Base-by-base conservation (phyloP, 2,329 filamentous ascomycete genomes). In the Lasiodiplodia theobromae region DNA sequence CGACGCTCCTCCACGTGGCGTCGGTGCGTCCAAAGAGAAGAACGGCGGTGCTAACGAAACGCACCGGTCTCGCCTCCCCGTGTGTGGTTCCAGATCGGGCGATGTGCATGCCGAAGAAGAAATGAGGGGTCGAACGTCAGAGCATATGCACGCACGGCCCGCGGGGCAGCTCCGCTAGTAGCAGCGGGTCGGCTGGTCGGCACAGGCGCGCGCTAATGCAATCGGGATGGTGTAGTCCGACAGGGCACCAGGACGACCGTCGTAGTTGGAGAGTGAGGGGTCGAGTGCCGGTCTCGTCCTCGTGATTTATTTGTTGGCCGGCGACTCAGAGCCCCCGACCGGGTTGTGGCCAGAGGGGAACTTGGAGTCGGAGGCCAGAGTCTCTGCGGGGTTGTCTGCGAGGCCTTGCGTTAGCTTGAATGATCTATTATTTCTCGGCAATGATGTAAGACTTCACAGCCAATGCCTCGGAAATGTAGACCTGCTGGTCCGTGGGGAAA, bases 311-410 rank as follows among this genome's bases (percentile, higher is more conserved):
- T 66, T 66, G 51, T 66, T 66, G 34, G 51, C 63, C 12, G 49
- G 63, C 51, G 63, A 66, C 7, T 85, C 81, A 8, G 72, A 68
- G 23, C 77, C 79, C 37, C 84, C 73, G 6, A 82, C 77, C 10
- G 82, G 83, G 71, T 86, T 86, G 38, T 82, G 75, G 6, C 82
- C 83, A 12, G 74, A 68, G 1, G 73, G 71, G 69, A 82, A 78
- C 73, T 83, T 83, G 25, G 82, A 81, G 72, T 87, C 86, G 52
- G 80, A 83, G 70, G 82, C 78, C 34, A 87, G 81, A 49, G 81
- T 81, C 73, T 88, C 86, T 65, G 84, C 84, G 12, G 86, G 86
- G 70, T 84, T 83, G 75, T 86, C 85, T 86, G 73, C 64, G 60
- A 62, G 69, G 72, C 34, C 28, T 40, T 69, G 72, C 65, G 74